Conservation (phyloP, 176 grass and related monocot genomes). For the Eragrostis curvula region DNA sequence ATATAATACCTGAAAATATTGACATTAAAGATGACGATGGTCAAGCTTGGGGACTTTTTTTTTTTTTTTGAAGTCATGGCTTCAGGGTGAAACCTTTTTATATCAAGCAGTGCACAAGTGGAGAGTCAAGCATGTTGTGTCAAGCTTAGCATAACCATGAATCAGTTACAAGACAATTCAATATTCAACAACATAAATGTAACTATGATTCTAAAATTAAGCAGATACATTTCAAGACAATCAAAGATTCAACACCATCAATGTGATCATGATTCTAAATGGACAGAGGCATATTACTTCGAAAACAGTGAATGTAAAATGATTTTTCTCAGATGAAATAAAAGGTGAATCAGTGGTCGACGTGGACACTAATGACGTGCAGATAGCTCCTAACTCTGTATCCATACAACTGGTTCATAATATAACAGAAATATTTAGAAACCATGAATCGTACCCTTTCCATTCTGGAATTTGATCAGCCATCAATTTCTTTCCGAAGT, state of each 20-base stretch:
- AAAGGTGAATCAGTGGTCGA: constrained; percentile 3
- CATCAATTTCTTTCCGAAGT: constrained; percentile 80
- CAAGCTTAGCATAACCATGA: neutral
- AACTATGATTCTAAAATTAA: neutral
- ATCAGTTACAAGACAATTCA: constrained; percentile 3
- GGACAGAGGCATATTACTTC: neutral
- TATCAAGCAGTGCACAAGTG: neutral
- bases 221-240: neutral
- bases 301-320: neutral
- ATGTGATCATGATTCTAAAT: neutral
- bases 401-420: neutral
- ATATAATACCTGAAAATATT: constrained; percentile 85
- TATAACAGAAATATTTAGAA: constrained; percentile 5
- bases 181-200: neutral
- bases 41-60: constrained; percentile 1
- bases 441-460: constrained; percentile 63
- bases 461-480: constrained; percentile 79
- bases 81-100: neutral
- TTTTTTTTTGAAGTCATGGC: neutral
- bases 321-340: neutral
- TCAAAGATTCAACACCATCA: neutral
- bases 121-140: neutral
- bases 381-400: neutral
- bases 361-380: neutral
- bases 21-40: constrained; percentile 14